Evolutionary conservation across 2,329 filamentous ascomycete species (phyloP).

Genomic region (Alternaria infectoria): DNA sequence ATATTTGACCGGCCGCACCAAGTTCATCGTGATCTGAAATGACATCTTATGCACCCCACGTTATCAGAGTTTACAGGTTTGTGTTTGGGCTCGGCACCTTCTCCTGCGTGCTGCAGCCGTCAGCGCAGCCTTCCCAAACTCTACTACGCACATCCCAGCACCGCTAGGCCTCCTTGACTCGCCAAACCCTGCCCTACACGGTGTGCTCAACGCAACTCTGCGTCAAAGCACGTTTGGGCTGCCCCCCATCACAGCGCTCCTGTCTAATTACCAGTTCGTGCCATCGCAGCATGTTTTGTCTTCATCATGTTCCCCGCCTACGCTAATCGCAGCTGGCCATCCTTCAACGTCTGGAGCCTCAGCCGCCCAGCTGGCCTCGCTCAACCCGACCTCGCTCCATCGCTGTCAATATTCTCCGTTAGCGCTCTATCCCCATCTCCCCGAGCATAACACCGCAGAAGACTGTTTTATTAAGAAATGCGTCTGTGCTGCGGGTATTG

Average conservation of each 20-base stretch:
- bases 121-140: conserved; percentile 9
- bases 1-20: conserved; percentile 19
- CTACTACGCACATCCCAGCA: conserved; percentile 21
- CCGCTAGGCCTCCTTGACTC: conserved; percentile 21
- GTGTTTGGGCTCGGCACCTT: conserved; percentile 32
- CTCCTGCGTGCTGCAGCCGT: conserved; percentile 39
- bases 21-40: conserved; percentile 28
- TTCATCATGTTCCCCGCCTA: conserved; percentile 3
- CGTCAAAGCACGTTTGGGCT: conserved; percentile 42
- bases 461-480: conserved; percentile 12
- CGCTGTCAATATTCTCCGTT: conserved; percentile 8
- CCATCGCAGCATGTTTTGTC: conserved; percentile 18
- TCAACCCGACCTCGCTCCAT: conserved; percentile 11
- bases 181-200: conserved; percentile 37
- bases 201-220: conserved; percentile 33
- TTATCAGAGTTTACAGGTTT: conserved; percentile 26
- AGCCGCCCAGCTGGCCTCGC: conserved; percentile 14
- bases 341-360: conserved; percentile 3
- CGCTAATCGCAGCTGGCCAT: conserved; percentile 12
- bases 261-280: background rate
- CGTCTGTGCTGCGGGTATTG: conserved; percentile 2
- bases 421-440: conserved; percentile 9
- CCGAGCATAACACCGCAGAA: conserved; percentile 16
- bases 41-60: conserved; percentile 34
- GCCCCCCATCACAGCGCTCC: conserved; percentile 14